Evolutionary conservation across 1,284 basidiomycete genomes (phyloP), one percentile per base, ranked within the genome.

Genomic region (Cryptococcus neoformans): DNA sequence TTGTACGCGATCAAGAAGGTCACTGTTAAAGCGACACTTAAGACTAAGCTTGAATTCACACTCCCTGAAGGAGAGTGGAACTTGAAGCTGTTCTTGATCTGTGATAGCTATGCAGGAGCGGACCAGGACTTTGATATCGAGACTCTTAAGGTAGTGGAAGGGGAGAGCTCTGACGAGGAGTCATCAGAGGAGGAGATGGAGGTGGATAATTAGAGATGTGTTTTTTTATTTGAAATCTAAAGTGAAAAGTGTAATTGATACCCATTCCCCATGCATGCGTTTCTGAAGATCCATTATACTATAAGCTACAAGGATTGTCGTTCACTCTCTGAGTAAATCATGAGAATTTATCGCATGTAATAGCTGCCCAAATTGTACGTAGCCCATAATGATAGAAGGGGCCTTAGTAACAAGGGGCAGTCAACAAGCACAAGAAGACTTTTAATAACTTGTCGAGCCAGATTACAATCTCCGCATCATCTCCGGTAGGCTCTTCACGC

Each of bases 1-100:
- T 80, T 99, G 44, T 85, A 94, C 37, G 89, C 90, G 51, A 97
- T 99, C 83, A 97, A 98, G 80, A 89, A 89, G 58, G 90, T 98
- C 21, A 97, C 95, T 0, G 85, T 98, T 62, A 86, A 84, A 67
- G 86, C 85, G 66, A 86, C 81, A 61, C 82, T 96, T 11, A 79
- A 81, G 21, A 87, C 91, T 57, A 92, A 92, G 72, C 84, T 99
- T 41, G 92, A 98, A 75, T 90, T 98, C 69, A 88, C 85, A 34
- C 75, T 96, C 49, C 86, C 89, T 0, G 85, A 92, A 76, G 95
- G 95, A 40, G 81, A 80, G 44, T 91, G 95, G 70, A 57, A 66
- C 17, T 81, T 98, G 60, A 92, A 91, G 76, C 78, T 97, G 44
- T 96, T 90, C 70, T 85, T 96, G 58, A 92, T 99, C 65, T 95